Evolutionary conservation across 176 grass and related monocot genomes (phyloP).

Genomic region (Bromus sterilis): DNA sequence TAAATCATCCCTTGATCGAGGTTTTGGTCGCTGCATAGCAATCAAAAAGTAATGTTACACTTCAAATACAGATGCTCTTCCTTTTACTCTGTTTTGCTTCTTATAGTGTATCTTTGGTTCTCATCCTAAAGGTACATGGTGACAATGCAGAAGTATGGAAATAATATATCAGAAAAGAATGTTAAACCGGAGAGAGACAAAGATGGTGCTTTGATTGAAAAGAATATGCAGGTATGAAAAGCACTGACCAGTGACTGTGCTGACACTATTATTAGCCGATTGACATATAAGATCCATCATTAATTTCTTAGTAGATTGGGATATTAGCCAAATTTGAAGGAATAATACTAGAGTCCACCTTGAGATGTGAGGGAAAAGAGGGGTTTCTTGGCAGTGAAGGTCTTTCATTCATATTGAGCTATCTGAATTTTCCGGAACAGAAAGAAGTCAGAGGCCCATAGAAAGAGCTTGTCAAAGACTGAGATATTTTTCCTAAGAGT

Average conservation of each 20-base stretch:
- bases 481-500: background rate
- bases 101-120: constrained; percentile 2
- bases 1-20: constrained; percentile 90
- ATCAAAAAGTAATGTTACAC: constrained; percentile 69
- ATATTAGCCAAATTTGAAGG: background rate
- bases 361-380: background rate
- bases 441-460: background rate
- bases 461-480: background rate
- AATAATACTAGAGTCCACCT: background rate
- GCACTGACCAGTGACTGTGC: background rate
- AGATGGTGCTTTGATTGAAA: constrained; percentile 33
- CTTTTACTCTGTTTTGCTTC: background rate
- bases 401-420: background rate
- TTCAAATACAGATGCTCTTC: background rate
- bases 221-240: constrained; percentile 61
- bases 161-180: constrained; percentile 51
- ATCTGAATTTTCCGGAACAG: background rate
- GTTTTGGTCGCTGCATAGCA: constrained; percentile 83
- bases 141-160: constrained; percentile 42
- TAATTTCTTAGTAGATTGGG: too few relatives aligned
- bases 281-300: too few relatives aligned
- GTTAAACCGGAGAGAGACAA: constrained; percentile 51
- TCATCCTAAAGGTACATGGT: constrained; percentile 48
- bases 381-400: background rate
- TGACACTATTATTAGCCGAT: background rate